phyloP scores from a whole-genome alignment of 2,329 filamentous ascomycete genomes.

The Pseudogymnoascus sp. region DNA sequence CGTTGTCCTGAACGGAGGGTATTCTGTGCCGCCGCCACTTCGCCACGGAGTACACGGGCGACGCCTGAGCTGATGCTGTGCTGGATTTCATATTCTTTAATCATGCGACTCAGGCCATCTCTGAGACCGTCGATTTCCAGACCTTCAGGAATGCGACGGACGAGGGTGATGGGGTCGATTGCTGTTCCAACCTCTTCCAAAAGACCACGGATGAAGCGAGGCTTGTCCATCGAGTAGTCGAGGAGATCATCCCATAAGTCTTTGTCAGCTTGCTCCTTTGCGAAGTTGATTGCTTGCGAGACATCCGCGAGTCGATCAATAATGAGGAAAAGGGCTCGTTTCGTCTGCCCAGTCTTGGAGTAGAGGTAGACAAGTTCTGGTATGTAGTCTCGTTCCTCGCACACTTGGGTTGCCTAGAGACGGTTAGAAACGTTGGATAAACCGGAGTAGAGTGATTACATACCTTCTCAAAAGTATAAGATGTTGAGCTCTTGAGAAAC shows the following conservation, averaged over 20 bases:
- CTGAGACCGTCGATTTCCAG: slow-evolving; percentile 85
- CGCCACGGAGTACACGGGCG: slow-evolving; percentile 75
- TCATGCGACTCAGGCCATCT: slow-evolving; percentile 81
- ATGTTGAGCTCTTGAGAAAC: slow-evolving; percentile 75
- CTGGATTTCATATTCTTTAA: slow-evolving; percentile 94
- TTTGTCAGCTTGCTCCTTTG: slow-evolving; percentile 83
- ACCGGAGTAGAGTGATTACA: slow-evolving; percentile 8
- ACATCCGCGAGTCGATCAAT: slow-evolving; percentile 90
- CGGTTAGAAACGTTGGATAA: slow-evolving; percentile 14
- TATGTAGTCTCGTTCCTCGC: slow-evolving; percentile 72
- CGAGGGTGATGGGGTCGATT: slow-evolving; percentile 84
- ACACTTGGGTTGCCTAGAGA: slow-evolving; percentile 59
- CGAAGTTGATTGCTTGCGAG: slow-evolving; percentile 85
- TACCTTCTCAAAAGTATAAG: slow-evolving; percentile 77
- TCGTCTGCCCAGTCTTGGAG: slow-evolving; percentile 90
- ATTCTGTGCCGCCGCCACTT: slow-evolving; percentile 79
- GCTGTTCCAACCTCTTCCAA: slow-evolving; percentile 90
- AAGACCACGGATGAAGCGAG: slow-evolving; percentile 82
- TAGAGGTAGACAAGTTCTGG: slow-evolving; percentile 93
- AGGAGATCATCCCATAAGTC: slow-evolving; percentile 94
- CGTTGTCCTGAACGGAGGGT: slow-evolving; percentile 71
- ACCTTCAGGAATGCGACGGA: slow-evolving; percentile 84
- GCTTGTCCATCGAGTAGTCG: slow-evolving; percentile 96
- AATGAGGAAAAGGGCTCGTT: slow-evolving; percentile 83
- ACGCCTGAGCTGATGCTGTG: slow-evolving; percentile 86